Percentiles rank a stretch among this genome's conserved stretches.
Conservation (phyloP, 1,284 basidiomycete genomes). For the Apiotrichum laibachii region DNA sequence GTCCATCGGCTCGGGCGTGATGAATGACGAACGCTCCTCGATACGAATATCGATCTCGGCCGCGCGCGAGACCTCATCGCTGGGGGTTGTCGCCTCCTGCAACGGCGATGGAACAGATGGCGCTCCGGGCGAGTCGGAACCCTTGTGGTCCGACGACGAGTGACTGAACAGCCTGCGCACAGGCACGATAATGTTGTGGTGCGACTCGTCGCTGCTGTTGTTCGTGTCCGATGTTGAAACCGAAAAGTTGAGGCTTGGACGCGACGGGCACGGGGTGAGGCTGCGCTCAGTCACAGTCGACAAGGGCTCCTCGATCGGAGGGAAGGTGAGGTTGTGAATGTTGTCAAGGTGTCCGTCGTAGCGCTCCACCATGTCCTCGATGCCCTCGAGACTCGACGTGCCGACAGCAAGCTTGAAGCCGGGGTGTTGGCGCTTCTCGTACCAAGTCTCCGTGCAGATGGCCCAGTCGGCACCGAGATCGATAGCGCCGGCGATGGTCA, state of each 20-base stretch:
- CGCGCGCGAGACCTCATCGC: neutral
- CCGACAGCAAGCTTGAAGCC: conserved; percentile 11
- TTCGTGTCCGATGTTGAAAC: conserved; percentile 4
- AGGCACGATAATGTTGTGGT: neutral
- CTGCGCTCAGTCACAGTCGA: neutral
- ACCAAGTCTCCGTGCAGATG: conserved; percentile 27
- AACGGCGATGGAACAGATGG: neutral
- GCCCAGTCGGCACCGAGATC: conserved; percentile 30
- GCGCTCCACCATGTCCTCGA: conserved; percentile 6
- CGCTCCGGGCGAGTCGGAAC: neutral
- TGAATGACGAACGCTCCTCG: neutral
- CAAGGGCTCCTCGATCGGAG: neutral
- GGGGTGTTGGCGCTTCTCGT: conserved; percentile 22
- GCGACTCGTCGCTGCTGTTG: conserved; percentile 7
- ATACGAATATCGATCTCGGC: neutral
- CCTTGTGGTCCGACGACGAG: neutral
- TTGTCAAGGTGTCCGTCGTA: conserved; percentile 15
- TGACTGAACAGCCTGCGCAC: neutral
- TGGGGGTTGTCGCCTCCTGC: neutral
- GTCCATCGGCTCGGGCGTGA: neutral
- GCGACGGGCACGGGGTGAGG: conserved; percentile 5
- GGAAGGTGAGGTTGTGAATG: conserved; percentile 14
- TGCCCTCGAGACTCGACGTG: conserved; percentile 1
- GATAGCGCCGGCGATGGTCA: conserved; percentile 28
- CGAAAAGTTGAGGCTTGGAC: conserved; percentile 10